Percentiles rank a stretch among this genome's conserved stretches.
phyloP scores from a whole-genome alignment of 139 green algal genomes.

The Diplosphaera chodatii region DNA sequence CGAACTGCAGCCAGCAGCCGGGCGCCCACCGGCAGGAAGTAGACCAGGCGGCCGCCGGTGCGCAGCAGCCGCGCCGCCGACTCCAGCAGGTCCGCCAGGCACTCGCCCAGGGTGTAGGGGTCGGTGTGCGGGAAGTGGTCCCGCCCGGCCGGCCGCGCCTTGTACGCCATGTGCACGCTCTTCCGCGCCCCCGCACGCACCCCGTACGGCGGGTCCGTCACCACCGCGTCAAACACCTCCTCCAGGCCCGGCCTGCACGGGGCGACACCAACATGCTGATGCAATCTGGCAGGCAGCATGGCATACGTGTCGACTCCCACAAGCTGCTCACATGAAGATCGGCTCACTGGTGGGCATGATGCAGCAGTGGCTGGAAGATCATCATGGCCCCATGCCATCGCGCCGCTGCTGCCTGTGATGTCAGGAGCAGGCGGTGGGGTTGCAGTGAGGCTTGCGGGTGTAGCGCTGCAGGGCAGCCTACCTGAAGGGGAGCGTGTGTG shows the following conservation, averaged over 20 bases:
- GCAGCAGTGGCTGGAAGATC: too few relatives aligned
- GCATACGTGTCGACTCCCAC: too few relatives aligned
- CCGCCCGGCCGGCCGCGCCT: slow-evolving; percentile 25
- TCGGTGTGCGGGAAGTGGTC: slow-evolving; percentile 49
- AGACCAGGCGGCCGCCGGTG: slow-evolving; percentile 58
- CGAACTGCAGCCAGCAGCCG: neutral
- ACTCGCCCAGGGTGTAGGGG: slow-evolving; percentile 83
- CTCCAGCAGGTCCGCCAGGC: slow-evolving; percentile 84
- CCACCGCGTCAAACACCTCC: slow-evolving; percentile 74
- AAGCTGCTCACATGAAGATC: too few relatives aligned
- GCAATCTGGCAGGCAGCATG: too few relatives aligned
- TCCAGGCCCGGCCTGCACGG: neutral
- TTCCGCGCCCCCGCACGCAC: slow-evolving; percentile 90
- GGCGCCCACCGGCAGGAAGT: slow-evolving; percentile 51
- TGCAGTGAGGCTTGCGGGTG: too few relatives aligned
- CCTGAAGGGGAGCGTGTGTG: slow-evolving; percentile 59
- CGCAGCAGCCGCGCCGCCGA: slow-evolving; percentile 62
- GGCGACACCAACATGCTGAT: neutral
- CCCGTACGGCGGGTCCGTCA: slow-evolving; percentile 93
- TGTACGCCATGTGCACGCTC: slow-evolving; percentile 26
- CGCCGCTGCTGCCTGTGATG: too few relatives aligned
- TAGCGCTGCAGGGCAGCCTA: too few relatives aligned
- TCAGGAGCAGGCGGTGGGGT: too few relatives aligned
- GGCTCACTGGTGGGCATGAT: too few relatives aligned
- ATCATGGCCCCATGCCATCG: too few relatives aligned